Evolutionary conservation across 2,329 filamentous ascomycete genomes (phyloP), one percentile per base, ranked within the genome.

Genomic region (Teratosphaeria viscida): DNA sequence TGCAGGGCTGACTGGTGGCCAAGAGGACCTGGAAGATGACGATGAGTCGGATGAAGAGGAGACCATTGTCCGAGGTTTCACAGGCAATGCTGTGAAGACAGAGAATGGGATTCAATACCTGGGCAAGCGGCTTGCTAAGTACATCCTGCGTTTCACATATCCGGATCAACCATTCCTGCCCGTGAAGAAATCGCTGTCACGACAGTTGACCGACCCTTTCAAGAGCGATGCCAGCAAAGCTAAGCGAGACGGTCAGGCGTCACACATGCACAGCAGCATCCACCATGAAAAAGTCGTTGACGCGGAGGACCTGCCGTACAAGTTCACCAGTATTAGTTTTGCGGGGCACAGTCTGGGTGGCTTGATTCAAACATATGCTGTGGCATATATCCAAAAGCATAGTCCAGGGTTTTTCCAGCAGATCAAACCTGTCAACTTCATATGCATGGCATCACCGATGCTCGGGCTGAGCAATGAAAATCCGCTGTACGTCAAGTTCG

Each of bases 91-190:
- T 7, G 90, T 90, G 37, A 87, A 88, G 60, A 99, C 94, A 2
- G 94, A 99, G 75, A 86, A 87, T 64, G 94, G 94, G 16, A 97
- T 99, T 69, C 96, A 97, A 73, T 99, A 96, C 73, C 82, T 99
- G 5, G 94, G 94, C 23, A 97, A 97, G 73, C 84, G 94, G 56
- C 82, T 99, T 29, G 94, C 94, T 23, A 92, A 92, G 77, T 95
- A 92, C 71, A 84, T 97, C 34, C 79, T 99, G 52, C 83, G 87
- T 57, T 86, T 96, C 77, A 96, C 92, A 34, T 96, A 95, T 71
- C 94, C 94, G 0, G 91, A 96, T 69, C 92, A 97, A 68, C 91
- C 92, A 4, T 95, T 87, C 68, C 78, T 92, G 1, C 92, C 92
- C 0, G 71, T 80, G 52, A 85, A 84, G 68, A 81, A 77, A 62